Base-by-base conservation (phyloP, 2,329 filamentous ascomycete genomes). In the Blumeriella jaapii region DNA sequence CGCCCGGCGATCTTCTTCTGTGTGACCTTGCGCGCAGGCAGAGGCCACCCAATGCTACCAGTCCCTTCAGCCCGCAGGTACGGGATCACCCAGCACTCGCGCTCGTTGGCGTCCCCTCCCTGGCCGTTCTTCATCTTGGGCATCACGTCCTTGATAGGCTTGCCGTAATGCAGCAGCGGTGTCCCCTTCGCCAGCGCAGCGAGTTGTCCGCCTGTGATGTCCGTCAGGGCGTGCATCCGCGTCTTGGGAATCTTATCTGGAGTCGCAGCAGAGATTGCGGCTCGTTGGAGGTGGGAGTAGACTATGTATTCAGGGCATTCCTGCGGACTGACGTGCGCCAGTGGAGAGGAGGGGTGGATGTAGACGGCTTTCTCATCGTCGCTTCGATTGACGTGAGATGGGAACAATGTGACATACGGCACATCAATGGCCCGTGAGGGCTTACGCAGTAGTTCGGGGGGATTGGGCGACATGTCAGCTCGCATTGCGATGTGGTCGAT, bases 401-500 rank as follows among this genome's bases (percentile, higher is more conserved):
- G 78, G 47, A 87, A 74, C 4, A 98, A 74, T 0, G 91, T 86
- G 5, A 93, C 59, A 55, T 96, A 98, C 0, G 89, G 82, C 2
- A 96, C 82, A 48, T 96, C 86, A 45, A 91, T 93, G 2, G 87
- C 82, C n/a, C 86, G 74, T 32, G 74, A 76, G 0, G 87, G 83
- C 42, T 82, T 84, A 12, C 79, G 68, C 29, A 66, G 60, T 34
- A 69, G 60, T 42, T 79, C 75, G 1, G 78, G 77, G 1, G 83
- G 82, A 9, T 68, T 69, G 1, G 85, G 83, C 0, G 84, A 69
- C n/a, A 85, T 65, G 57, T 98, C 89, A 3, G 83, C 84, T 41
- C 91, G 82, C 48, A 96, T 86, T 29, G 91, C 91, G 25, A 98
- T 72, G 48, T 95, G 82, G 59, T 98, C 91, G 52, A 96, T 76